phyloP scores from a whole-genome alignment of 2,329 filamentous ascomycete genomes.

The Apiospora rasikravindrae region DNA sequence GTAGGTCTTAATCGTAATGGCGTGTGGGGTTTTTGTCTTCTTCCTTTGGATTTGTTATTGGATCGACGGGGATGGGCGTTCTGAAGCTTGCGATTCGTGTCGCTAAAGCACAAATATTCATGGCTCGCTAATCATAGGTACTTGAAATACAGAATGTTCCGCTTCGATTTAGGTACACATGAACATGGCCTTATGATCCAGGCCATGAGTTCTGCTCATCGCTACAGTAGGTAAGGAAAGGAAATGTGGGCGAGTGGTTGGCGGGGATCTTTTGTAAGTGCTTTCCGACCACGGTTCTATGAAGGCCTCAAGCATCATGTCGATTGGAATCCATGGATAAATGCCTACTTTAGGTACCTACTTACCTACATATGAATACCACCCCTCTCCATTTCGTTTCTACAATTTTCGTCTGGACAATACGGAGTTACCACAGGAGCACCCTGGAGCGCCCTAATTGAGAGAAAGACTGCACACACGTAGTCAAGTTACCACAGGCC shows the following conservation, averaged over 20 bases:
- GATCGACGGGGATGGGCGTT: not conserved
- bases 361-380: no score
- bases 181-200: not conserved
- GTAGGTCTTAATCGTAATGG: not conserved
- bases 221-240: not conserved
- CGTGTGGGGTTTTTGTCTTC: not conserved
- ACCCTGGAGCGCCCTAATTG: not conserved
- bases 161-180: no score
- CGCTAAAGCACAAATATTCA: no score
- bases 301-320: not conserved
- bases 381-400: no score
- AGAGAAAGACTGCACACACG: not conserved
- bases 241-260: no score
- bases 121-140: not conserved
- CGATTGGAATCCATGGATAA: no score
- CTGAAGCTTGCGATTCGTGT: no score
- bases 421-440: not conserved
- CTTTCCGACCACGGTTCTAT: not conserved
- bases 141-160: not conserved
- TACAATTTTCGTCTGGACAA: no score
- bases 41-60: not conserved
- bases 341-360: no score
- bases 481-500: not conserved
- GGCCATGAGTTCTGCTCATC: not conserved
- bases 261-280: not conserved